Percentiles rank a stretch among this genome's conserved stretches.
These are phyloP conservation scores for Fusarium sarcochroum DNA, from an alignment of 2,329 filamentous ascomycete genomes.

Conservation along the genomic window DNA sequence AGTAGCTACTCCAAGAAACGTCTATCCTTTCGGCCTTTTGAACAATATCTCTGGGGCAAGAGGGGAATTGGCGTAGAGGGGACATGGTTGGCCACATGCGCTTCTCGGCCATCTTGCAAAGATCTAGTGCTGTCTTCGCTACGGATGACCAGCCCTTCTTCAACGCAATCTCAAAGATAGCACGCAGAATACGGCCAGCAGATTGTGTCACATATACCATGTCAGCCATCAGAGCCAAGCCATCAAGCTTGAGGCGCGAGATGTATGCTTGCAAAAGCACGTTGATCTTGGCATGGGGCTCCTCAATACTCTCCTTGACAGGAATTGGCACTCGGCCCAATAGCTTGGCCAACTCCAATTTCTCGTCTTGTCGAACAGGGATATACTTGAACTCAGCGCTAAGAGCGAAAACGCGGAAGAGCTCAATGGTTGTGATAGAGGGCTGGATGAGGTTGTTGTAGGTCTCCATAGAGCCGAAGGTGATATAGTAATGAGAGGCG, in stretches of 20 bases:
- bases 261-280: conserved; percentile 97
- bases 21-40: conserved; percentile 96
- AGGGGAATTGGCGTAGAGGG: conserved; percentile 89
- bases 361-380: conserved; percentile 96
- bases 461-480: conserved; percentile 94
- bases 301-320: conserved; percentile 97
- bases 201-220: conserved; percentile 99
- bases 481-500: conserved; percentile 98
- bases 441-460: conserved; percentile 97
- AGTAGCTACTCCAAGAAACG: conserved; percentile 93
- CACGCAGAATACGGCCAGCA: conserved; percentile 93
- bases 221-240: conserved; percentile 96
- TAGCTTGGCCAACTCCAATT: conserved; percentile 93
- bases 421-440: conserved; percentile 91
- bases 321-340: conserved; percentile 92
- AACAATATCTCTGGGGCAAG: conserved; percentile 86
- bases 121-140: conserved; percentile 89
- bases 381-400: conserved; percentile 99
- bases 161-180: conserved; percentile 96
- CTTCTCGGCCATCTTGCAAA: conserved; percentile 99
- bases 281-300: conserved; percentile 98
- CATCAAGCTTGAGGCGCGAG: conserved; percentile 92
- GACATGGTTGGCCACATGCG: conserved; percentile 99
- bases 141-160: conserved; percentile 97
- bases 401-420: conserved; percentile 95